Conservation (phyloP, 2,329 filamentous ascomycete genomes). For the Fusarium tuaranense region DNA sequence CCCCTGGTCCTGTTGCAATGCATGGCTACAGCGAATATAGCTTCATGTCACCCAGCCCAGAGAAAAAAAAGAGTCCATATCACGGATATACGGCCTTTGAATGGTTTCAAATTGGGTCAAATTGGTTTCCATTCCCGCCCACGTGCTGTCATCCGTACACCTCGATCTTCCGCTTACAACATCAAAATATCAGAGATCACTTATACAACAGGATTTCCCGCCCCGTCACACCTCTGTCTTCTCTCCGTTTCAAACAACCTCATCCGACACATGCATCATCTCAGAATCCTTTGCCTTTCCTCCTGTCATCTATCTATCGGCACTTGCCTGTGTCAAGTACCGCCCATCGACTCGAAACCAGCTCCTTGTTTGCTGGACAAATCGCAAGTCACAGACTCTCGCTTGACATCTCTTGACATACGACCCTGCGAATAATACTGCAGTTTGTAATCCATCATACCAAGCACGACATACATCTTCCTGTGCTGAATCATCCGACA, state of each 20-base stretch:
- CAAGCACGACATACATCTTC: not conserved
- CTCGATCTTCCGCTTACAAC: not conserved
- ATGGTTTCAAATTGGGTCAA: not conserved
- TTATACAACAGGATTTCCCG: not conserved
- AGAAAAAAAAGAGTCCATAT: not conserved
- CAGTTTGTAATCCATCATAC: not conserved
- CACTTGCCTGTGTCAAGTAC: not conserved
- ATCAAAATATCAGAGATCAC: not conserved
- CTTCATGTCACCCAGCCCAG: not conserved
- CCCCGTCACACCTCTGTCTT: slow-evolving; percentile 31
- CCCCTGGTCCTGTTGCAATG: not conserved
- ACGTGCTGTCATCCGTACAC: not conserved
- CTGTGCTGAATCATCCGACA: not conserved
- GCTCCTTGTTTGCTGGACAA: not conserved
- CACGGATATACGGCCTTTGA: not conserved
- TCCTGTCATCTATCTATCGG: slow-evolving; percentile 2
- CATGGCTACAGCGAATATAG: not conserved
- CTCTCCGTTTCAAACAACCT: slow-evolving; percentile 24
- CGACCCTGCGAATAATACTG: not conserved
- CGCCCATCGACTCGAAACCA: not conserved
- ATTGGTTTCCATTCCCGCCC: not conserved
- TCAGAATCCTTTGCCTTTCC: slow-evolving; percentile 5
- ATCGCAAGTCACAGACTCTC: not conserved
- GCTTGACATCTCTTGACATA: not conserved
- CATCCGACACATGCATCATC: slow-evolving; percentile 30